Conservation (phyloP, 495 filamentous ascomycete genomes). For the Podospora pseudoanserina region DNA sequence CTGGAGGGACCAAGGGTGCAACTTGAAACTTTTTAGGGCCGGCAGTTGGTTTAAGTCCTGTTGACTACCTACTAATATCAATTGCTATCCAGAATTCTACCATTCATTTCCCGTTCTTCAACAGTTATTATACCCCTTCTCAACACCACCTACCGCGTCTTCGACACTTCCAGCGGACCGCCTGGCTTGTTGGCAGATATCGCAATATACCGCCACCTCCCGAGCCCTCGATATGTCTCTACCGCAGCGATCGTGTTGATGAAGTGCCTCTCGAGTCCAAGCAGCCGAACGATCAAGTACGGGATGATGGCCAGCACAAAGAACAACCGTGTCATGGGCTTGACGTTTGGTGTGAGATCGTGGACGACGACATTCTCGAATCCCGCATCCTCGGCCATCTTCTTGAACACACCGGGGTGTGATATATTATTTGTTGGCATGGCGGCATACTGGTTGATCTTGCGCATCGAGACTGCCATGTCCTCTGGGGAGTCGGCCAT, state of each 20-base stretch:
- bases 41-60: not conserved
- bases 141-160: constrained; percentile 7
- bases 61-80: no score
- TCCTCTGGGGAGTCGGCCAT: constrained; percentile 28
- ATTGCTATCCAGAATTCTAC: no score
- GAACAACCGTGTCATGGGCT: constrained; percentile 51
- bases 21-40: not conserved
- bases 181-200: constrained; percentile 33
- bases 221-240: constrained; percentile 20
- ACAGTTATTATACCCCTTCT: not conserved
- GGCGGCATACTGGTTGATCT: constrained; percentile 43
- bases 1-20: not conserved
- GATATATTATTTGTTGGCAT: constrained; percentile 38
- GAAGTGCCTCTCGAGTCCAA: constrained; percentile 41
- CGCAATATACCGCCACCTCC: constrained; percentile 30
- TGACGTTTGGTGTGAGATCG: constrained; percentile 49
- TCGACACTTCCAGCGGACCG: constrained; percentile 22
- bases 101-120: no score
- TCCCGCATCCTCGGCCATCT: constrained; percentile 47
- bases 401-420: constrained; percentile 27
- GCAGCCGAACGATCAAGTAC: constrained; percentile 45
- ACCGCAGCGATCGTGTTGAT: constrained; percentile 33
- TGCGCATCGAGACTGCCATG: constrained; percentile 32
- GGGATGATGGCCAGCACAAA: constrained; percentile 51
- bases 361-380: constrained; percentile 47